Conservation (phyloP, 306 rosid genomes). For the Prinsepia uniflora region DNA sequence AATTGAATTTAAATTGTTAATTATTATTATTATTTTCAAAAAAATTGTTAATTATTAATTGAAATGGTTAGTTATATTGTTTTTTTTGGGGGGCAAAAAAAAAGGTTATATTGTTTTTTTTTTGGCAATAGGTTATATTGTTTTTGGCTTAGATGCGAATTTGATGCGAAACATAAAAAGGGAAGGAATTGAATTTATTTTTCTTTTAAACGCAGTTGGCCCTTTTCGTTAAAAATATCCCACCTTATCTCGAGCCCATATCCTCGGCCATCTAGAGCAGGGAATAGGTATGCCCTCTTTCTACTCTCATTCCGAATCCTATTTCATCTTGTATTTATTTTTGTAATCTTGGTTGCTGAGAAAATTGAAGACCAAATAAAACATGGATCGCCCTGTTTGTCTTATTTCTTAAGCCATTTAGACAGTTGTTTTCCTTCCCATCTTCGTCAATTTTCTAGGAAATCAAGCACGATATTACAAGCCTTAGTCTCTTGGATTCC, state of each 20-base stretch:
- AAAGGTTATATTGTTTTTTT: too few species aligned
- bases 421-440: not conserved
- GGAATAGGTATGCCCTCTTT: not conserved
- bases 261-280: constrained; percentile 2
- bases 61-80: too few species aligned
- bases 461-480: not conserved
- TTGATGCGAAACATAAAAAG: too few species aligned
- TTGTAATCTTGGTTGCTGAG: constrained; percentile 1
- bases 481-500: not conserved
- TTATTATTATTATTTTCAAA: too few species aligned
- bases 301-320: not conserved
- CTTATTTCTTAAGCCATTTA: not conserved
- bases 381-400: not conserved
- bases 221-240: not conserved
- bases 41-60: too few species aligned
- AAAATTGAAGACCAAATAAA: not conserved
- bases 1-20: too few species aligned
- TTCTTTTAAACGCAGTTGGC: not conserved
- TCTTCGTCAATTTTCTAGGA: not conserved
- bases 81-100: too few species aligned
- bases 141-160: too few species aligned
- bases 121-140: too few species aligned
- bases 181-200: too few species aligned
- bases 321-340: not conserved
- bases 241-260: constrained; percentile 12